Evolutionary conservation across 768 basidiomycete genomes (phyloP).

Genomic region (Phaeolepiota aurea): DNA sequence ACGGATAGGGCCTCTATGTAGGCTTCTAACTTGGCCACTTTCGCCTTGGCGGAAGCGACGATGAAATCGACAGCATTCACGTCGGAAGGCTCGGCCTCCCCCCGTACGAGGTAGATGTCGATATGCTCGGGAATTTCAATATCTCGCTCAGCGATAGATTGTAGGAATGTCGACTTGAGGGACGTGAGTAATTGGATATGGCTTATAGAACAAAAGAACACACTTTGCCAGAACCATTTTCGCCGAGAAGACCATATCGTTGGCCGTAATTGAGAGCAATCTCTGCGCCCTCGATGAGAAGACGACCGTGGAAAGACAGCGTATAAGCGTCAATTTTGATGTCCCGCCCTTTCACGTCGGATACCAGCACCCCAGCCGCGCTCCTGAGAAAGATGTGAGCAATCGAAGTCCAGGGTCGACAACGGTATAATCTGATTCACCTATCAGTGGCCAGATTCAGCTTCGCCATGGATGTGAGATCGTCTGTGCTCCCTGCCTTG

Average conservation of each 20-base stretch:
- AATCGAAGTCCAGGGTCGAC: slow-evolving; percentile 4
- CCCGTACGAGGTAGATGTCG: slow-evolving; percentile 94
- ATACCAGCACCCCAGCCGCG: slow-evolving; percentile 86
- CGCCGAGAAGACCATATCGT: slow-evolving; percentile 90
- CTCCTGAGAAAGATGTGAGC: slow-evolving; percentile 49
- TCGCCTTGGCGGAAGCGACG: slow-evolving; percentile 82
- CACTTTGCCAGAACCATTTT: slow-evolving; percentile 99
- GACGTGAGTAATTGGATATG: slow-evolving; percentile 3
- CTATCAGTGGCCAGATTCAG: slow-evolving; percentile 86
- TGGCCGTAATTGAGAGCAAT: slow-evolving; percentile 85
- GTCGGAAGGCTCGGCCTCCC: slow-evolving; percentile 93
- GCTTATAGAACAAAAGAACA: slow-evolving; percentile 9
- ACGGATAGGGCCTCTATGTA: slow-evolving; percentile 89
- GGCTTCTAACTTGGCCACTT: slow-evolving; percentile 89
- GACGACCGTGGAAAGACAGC: slow-evolving; percentile 92
- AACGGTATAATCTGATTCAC: slow-evolving; percentile 26
- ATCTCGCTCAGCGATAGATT: slow-evolving; percentile 93
- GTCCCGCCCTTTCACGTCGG: slow-evolving; percentile 88
- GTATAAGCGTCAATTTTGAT: slow-evolving; percentile 97
- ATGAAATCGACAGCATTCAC: slow-evolving; percentile 98
- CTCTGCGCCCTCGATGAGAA: slow-evolving; percentile 41
- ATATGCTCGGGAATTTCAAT: slow-evolving; percentile 92
- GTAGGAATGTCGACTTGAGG: slow-evolving; percentile 83
- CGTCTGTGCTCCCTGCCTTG: slow-evolving; percentile 73
- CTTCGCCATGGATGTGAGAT: slow-evolving; percentile 82